Evolutionary conservation across 192 early-diverging fungal species (phyloP).

Genomic region (Diversispora eburnea): DNA sequence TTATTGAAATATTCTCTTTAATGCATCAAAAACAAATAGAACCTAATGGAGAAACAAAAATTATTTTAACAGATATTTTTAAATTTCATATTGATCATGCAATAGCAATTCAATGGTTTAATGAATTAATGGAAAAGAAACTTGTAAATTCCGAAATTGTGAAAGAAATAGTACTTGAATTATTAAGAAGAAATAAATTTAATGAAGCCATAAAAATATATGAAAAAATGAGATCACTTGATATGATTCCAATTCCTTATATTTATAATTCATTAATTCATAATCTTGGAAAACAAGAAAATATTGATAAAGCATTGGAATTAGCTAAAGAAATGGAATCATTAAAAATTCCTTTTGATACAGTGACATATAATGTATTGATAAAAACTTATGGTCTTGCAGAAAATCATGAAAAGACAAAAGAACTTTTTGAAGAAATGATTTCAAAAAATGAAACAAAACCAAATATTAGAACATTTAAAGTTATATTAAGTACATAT

Average conservation of each 20-base stretch:
- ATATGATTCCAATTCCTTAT: constrained; percentile 27
- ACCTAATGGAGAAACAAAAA: constrained; percentile 47
- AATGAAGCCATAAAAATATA: constrained; percentile 35
- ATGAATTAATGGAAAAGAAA: constrained; percentile 30
- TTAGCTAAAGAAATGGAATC: constrained; percentile 35
- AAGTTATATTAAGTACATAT: background rate
- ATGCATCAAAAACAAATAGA: constrained; percentile 54
- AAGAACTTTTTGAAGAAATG: constrained; percentile 19
- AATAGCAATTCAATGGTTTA: constrained; percentile 30
- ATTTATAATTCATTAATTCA: constrained; percentile 36
- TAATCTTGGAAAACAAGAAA: constrained; percentile 31
- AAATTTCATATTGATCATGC: constrained; percentile 14
- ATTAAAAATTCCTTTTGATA: background rate
- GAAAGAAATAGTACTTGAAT: constrained; percentile 34
- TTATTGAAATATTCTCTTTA: constrained; percentile 58
- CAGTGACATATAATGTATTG: background rate
- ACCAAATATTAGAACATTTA: constrained; percentile 4
- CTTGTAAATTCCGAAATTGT: constrained; percentile 30
- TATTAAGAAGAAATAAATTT: constrained; percentile 31
- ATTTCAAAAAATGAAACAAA: background rate
- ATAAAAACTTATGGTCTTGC: background rate
- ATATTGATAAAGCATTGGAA: constrained; percentile 32
- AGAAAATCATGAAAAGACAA: background rate
- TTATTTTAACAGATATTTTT: constrained; percentile 30
- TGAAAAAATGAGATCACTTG: constrained; percentile 32